Conservation (phyloP, 345 rosid species). For the Diplotaxis tenuifolia region DNA sequence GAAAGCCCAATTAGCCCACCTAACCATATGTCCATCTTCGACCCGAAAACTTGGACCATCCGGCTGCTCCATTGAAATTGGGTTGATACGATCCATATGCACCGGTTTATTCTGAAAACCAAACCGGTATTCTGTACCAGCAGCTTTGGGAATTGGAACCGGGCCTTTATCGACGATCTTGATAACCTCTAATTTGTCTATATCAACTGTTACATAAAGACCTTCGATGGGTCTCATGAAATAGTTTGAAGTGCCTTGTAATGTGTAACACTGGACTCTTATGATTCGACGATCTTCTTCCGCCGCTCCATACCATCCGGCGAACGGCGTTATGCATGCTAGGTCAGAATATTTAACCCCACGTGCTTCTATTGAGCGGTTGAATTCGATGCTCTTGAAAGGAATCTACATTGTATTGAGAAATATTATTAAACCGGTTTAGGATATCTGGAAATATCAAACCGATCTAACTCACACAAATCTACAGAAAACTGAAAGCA, state of each 20-base stretch:
- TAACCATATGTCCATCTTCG: constrained; percentile 6
- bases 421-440: too few species aligned
- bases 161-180: not conserved
- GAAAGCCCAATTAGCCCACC: constrained; percentile 1
- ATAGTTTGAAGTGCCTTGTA: not conserved
- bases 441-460: too few species aligned
- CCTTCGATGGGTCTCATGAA: constrained; percentile 12
- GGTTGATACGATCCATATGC: not conserved
- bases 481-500: too few species aligned
- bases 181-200: not conserved
- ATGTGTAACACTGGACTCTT: not conserved
- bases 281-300: constrained; percentile 9
- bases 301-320: constrained; percentile 11
- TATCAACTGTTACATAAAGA: not conserved
- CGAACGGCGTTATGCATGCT: not conserved
- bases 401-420: not conserved
- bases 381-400: not conserved
- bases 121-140: constrained; percentile 5
- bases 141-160: not conserved
- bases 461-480: too few species aligned
- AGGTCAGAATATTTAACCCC: not conserved
- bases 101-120: not conserved
- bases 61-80: not conserved
- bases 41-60: constrained; percentile 1
- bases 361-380: constrained; percentile 4